Evolutionary conservation across 1,139 yeast species (phyloP), one percentile per base, ranked within the genome.

Genomic region (Zygoascus meyerae): DNA sequence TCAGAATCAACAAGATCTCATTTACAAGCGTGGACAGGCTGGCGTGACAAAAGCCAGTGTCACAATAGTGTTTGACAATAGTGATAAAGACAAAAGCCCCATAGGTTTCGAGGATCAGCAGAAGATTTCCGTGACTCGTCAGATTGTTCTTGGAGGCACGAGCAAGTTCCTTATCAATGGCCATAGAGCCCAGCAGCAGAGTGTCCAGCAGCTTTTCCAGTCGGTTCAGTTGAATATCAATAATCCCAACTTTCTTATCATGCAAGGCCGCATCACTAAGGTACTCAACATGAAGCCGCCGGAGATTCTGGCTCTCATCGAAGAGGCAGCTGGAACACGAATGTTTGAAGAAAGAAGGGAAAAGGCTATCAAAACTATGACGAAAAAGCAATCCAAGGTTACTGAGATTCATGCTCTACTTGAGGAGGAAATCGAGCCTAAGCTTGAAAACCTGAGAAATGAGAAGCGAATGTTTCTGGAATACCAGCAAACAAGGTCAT

Each of bases 221-320:
- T 84, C 95, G 10, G 96, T 94, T 14, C 98, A 94, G 66, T 75
- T 94, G 53, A 94, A 94, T 62, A 90, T 94, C 65, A 92, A 94
- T 64, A 92, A 92, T 61, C 98, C 98, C 32, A 94, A 92, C 65
- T 94, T 94, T 66, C 74, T 94, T 58, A 94, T 94, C 60, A 92
- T 94, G 98, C 99, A 94, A 68, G 99, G 99, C 50, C 85, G 87
- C 61, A 94, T 94, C 67, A 94, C 98, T 32, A 92, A 94, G 64
- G 97, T 94, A 50, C 74, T 94, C 60, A 92, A 94, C 65, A 92
- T 92, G 98, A 89, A 86, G 60, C 95, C 98, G 1, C 69, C 79
- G 2, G 98, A 94, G 63, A 86, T 90, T 32, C 69, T 94, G 56
- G 82, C 96, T 2, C 73, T 92, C 56, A 89, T 94, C 51, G 98